Evolutionary conservation across 192 early-diverging fungal genomes (phyloP), one percentile per base, ranked within the genome.

Genomic region (Rhizoclosmatium globosum): DNA sequence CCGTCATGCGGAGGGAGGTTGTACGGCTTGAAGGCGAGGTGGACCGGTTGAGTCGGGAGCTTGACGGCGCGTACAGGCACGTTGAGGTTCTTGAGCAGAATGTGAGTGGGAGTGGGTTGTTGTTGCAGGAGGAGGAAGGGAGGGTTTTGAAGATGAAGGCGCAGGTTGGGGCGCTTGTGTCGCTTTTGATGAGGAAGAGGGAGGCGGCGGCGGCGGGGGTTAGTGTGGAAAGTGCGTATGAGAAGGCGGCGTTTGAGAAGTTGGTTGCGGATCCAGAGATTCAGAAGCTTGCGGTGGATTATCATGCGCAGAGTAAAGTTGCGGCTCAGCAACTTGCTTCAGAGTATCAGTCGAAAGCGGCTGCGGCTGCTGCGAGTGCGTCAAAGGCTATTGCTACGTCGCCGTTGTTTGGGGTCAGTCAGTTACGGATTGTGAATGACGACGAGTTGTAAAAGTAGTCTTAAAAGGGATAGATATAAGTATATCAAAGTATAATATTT

Each of bases 191-290:
- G 4, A 60, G 38, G 4, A 43, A 50, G n/a, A 61, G 44, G 23
- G 2, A 23, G 11, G 73, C 73, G 7, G 7, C 62, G 61, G 73
- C 61, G 13, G 50, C 31, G 13, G 7, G 9, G n/a, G 43, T 45
- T 4, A 19, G 15, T 21, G 43, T 15, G 9, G 71, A 59, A 19
- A 31, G 31, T 31, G 61, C 17, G 6, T 57, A 74, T 6, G 38
- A 50, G 44, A 15, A 62, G 17, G 15, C 9, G 7, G 57, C 73
- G 21, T 74, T 42, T 47, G 73, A 64, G 62, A 74, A 74, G 38
- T 19, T 74, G 23, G 73, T 74, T 64, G 19, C 73, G 7, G 73
- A 74, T n/a, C 45, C 62, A 31, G 73, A 74, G 60, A 50, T 74
- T 43, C 73, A 74, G 73, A 44, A 44, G 39, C 58, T 74, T n/a